phyloP scores from a whole-genome alignment of 2,329 filamentous ascomycete species.

The Diaporthe sp. region DNA sequence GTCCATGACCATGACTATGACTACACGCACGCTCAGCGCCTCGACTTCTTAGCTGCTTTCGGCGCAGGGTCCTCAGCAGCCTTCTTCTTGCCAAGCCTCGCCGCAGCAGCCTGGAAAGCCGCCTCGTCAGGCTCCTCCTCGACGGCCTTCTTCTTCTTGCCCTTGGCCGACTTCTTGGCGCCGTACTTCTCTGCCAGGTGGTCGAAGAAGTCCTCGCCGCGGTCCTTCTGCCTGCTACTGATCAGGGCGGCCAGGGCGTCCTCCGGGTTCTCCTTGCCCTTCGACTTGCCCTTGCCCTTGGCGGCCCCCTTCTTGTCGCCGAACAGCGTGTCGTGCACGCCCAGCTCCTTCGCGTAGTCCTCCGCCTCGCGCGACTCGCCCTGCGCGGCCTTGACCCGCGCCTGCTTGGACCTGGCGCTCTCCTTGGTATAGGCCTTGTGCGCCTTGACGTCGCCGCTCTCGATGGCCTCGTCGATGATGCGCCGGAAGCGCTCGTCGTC shows the following conservation, averaged over 20 bases:
- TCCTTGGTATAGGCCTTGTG: constrained; percentile 80
- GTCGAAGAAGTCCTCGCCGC: constrained; percentile 74
- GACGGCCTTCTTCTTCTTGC: constrained; percentile 60
- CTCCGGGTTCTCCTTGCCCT: constrained; percentile 37
- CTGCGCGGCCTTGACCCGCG: constrained; percentile 69
- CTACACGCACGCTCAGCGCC: constrained; percentile 34
- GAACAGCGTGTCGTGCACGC: constrained; percentile 77
- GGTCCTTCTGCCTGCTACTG: constrained; percentile 73
- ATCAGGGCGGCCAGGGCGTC: constrained; percentile 76
- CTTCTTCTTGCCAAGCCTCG: constrained; percentile 55
- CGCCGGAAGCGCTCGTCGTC: constrained; percentile 87
- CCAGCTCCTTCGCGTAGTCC: constrained; percentile 79
- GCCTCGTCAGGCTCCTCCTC: constrained; percentile 73
- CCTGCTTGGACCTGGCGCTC: constrained; percentile 70
- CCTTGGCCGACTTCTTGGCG: constrained; percentile 55
- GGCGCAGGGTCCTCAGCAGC: constrained; percentile 33
- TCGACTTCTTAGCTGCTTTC: constrained; percentile 35
- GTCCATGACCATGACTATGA: not conserved
- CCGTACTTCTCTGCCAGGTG: constrained; percentile 82
- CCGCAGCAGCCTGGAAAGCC: constrained; percentile 67
- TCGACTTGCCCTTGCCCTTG: constrained; percentile 43
- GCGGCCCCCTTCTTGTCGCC: constrained; percentile 55
- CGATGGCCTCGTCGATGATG: constrained; percentile 86
- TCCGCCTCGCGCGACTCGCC: constrained; percentile 79
- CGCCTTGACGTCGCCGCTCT: constrained; percentile 70